phyloP scores from a whole-genome alignment of 345 rosid genomes.

The Atalantia buxifolia region DNA sequence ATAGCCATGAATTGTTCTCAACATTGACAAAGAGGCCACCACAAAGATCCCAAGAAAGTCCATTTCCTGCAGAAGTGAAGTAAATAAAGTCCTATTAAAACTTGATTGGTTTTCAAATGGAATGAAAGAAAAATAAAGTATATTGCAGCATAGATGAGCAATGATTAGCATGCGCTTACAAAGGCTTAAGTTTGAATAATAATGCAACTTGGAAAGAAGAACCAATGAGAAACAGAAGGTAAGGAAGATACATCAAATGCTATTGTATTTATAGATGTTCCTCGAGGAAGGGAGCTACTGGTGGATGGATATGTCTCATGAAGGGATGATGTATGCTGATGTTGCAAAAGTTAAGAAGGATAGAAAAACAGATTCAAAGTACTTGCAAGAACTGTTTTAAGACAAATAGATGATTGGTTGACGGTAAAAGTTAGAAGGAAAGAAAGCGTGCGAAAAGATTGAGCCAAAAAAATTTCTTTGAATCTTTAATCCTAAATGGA shows the following conservation, averaged over 20 bases:
- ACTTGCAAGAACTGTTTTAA: neutral
- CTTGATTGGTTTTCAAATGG: neutral
- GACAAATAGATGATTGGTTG: constrained; percentile 8
- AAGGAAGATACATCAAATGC: neutral
- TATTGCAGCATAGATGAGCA: neutral
- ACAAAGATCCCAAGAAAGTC: constrained; percentile 26
- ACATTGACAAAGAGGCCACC: constrained; percentile 28
- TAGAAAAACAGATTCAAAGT: neutral
- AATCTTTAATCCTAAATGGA: constrained; percentile 17
- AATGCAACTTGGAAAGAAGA: constrained; percentile 5
- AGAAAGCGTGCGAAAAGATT: neutral
- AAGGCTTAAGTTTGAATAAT: neutral
- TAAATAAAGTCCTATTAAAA: neutral
- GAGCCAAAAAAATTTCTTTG: constrained; percentile 12
- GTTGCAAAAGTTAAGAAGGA: neutral
- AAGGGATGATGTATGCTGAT: constrained; percentile 4
- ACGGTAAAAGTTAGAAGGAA: constrained; percentile 7
- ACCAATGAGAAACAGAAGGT: neutral
- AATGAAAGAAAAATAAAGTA: neutral
- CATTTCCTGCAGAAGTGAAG: constrained; percentile 31
- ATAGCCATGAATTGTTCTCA: constrained; percentile 28
- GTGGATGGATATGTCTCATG: neutral
- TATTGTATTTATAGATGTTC: constrained; percentile 25
- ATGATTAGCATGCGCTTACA: constrained; percentile 8
- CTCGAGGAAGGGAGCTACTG: neutral